Percentiles rank a stretch among this genome's conserved stretches.
These are phyloP conservation scores for Rubroboletus satanas DNA, from an alignment of 768 basidiomycete genomes.

Conservation along the genomic window DNA sequence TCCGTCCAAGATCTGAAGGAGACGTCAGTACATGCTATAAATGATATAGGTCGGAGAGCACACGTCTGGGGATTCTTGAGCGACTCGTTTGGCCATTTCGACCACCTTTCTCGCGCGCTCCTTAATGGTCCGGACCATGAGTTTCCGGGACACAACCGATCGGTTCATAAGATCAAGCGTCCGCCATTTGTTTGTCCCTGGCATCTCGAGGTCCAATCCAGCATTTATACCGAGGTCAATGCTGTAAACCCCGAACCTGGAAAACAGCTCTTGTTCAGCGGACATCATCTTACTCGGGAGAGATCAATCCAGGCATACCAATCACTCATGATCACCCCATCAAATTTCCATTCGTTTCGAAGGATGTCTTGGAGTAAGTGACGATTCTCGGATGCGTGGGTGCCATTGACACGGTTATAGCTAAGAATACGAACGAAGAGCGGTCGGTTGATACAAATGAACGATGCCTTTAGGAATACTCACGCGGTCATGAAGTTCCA, in stretches of 20 bases:
- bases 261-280: background rate
- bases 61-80: slow-evolving; percentile 63
- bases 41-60: background rate
- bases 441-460: background rate
- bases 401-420: slow-evolving; percentile 74
- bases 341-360: slow-evolving; percentile 69
- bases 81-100: slow-evolving; percentile 66
- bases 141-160: slow-evolving; percentile 56
- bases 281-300: background rate
- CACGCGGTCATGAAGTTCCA: slow-evolving; percentile 61
- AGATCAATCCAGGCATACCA: slow-evolving; percentile 44
- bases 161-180: slow-evolving; percentile 64
- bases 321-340: slow-evolving; percentile 78
- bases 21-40: background rate
- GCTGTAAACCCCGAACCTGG: slow-evolving; percentile 70
- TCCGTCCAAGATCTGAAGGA: slow-evolving; percentile 57
- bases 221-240: slow-evolving; percentile 63
- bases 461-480: slow-evolving; percentile 23
- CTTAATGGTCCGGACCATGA: slow-evolving; percentile 61
- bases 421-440: slow-evolving; percentile 32
- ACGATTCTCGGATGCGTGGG: slow-evolving; percentile 63
- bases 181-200: slow-evolving; percentile 73
- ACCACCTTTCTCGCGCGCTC: slow-evolving; percentile 64
- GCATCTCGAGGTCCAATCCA: slow-evolving; percentile 81
- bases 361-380: slow-evolving; percentile 58